A percentile compares a stretch with the other conserved stretches of the same genome.
phyloP scores from a whole-genome alignment of 148 eudicot genomes.

The Chenopodium berlandieri region DNA sequence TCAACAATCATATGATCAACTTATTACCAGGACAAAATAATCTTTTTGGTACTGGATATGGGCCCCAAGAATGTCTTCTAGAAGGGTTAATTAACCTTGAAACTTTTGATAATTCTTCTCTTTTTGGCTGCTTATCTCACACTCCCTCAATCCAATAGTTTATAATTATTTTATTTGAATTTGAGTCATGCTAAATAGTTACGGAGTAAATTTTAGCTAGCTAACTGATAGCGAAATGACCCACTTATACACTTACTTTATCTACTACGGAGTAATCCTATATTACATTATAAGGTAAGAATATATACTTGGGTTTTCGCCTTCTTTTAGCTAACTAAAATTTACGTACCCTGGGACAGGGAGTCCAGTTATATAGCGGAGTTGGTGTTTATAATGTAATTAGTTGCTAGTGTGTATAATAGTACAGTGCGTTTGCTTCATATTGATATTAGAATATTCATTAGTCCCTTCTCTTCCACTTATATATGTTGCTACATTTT shows the following conservation, averaged over 20 bases:
- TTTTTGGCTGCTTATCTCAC: neutral
- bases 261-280: too few relatives aligned
- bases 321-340: too few relatives aligned
- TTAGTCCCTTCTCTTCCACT: neutral
- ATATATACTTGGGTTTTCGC: too few relatives aligned
- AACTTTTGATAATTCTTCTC: neutral
- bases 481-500: neutral
- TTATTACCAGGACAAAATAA: slow-evolving; percentile 5
- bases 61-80: slow-evolving; percentile 4
- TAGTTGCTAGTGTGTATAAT: neutral
- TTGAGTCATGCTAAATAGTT: too few relatives aligned
- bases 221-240: too few relatives aligned
- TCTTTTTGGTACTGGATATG: neutral
- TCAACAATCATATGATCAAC: slow-evolving; percentile 6
- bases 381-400: too few relatives aligned
- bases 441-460: neutral
- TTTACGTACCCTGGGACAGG: too few relatives aligned
- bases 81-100: slow-evolving; percentile 4
- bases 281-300: too few relatives aligned
- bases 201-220: too few relatives aligned
- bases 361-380: too few relatives aligned
- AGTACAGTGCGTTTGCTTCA: neutral
- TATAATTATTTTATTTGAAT: too few relatives aligned
- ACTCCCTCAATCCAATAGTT: neutral
- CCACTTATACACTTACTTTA: too few relatives aligned